phyloP scores from a whole-genome alignment of 2,329 filamentous ascomycete species.

The Emergomyces orientalis region DNA sequence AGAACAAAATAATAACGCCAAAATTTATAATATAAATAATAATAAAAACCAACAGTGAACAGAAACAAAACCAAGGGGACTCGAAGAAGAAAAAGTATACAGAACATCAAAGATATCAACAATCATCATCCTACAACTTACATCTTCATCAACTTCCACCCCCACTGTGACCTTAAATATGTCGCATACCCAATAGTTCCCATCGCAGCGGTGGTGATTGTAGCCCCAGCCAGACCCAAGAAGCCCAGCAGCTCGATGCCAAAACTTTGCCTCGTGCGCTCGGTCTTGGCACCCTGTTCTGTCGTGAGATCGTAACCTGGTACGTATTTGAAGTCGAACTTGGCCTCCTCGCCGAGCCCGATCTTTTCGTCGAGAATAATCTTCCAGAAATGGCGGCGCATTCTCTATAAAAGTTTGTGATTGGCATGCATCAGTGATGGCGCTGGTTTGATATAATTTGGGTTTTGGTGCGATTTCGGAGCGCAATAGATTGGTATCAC shows the following conservation, averaged over 20 bases:
- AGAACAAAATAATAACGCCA: not conserved
- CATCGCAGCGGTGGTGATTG: not conserved
- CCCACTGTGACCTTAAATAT: not conserved
- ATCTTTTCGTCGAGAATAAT: conserved; percentile 55
- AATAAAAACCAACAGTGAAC: not conserved
- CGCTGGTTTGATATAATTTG: not conserved
- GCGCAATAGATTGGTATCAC: not conserved
- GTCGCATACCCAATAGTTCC: conserved; percentile 3
- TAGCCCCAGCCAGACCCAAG: conserved; percentile 4
- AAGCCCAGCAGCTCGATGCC: conserved; percentile 5
- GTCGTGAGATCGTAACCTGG: conserved; percentile 39
- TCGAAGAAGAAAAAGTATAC: not conserved
- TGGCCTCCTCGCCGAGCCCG: conserved; percentile 53
- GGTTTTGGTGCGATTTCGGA: not conserved
- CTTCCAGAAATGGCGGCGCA: conserved; percentile 48
- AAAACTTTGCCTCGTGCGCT: not conserved
- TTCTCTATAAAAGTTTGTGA: conserved; percentile 20
- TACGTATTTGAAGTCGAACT: conserved; percentile 63
- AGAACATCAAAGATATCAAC: not conserved
- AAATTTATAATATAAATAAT: not conserved
- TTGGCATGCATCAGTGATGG: not conserved
- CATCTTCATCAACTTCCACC: not conserved
- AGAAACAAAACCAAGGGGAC: not conserved
- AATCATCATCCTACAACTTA: not conserved
- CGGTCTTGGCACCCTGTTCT: not conserved